These are phyloP conservation scores for Bremia lactucae DNA, from an alignment of 352 stramenopile species.

Conservation along the genomic window DNA sequence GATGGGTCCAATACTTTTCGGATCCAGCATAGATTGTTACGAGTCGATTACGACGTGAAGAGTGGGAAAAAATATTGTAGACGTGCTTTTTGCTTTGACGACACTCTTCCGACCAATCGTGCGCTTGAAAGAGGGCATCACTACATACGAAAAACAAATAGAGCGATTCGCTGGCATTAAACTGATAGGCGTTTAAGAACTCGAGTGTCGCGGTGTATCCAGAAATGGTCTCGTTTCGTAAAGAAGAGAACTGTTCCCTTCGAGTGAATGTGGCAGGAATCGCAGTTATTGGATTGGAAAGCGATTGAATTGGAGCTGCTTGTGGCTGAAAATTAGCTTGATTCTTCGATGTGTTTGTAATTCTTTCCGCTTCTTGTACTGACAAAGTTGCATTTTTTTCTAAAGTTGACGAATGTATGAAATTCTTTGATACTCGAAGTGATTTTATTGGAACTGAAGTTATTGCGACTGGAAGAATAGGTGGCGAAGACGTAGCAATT, in stretches of 20 bases:
- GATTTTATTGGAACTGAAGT: conserved; percentile 1
- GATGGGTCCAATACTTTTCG: conserved; percentile 29
- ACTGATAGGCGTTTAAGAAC: conserved; percentile 40
- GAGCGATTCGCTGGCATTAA: conserved; percentile 27
- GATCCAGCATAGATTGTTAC: conserved; percentile 50
- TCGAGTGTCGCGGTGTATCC: conserved; percentile 39
- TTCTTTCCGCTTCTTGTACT: no score
- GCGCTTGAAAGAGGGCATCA: conserved; percentile 36
- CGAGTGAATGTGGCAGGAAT: no score
- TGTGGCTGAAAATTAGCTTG: no score
- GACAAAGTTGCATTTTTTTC: no score
- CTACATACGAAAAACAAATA: conserved; percentile 68
- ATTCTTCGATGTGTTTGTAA: no score
- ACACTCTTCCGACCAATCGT: conserved; percentile 46
- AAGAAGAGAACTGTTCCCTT: no score
- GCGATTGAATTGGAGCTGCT: no score
- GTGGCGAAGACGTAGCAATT: conserved; percentile 7
- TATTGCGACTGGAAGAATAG: conserved; percentile 3
- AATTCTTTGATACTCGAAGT: no score
- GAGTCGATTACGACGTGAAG: conserved; percentile 33
- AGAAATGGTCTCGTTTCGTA: conserved; percentile 32
- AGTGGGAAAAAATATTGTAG: conserved; percentile 50
- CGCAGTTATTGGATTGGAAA: no score
- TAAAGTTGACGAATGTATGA: no score
- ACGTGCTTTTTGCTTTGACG: conserved; percentile 35